Base-by-base conservation (phyloP, 1,284 basidiomycete species). In the Marasmius fiardii region DNA sequence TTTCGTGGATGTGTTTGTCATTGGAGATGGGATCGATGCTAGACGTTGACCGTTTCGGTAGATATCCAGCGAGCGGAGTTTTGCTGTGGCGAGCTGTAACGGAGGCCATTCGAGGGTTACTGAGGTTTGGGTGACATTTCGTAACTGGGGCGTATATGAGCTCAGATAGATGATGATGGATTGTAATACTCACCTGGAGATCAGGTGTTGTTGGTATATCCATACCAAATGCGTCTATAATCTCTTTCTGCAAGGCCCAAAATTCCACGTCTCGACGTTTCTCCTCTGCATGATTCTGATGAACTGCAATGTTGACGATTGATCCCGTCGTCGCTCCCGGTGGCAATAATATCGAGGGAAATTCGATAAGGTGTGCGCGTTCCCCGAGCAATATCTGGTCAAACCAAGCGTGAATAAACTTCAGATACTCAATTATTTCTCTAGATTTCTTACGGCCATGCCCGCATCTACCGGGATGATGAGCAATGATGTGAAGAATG, bases 301-400 rank as follows among this genome's bases (percentile, higher is more conserved):
- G 82, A 14, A 97, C 92, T 4, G 93, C 87, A 68, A 98, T 98
- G 67, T 94, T 96, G 63, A 98, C 92, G 63, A 98, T 97, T n/a
- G 93, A 96, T 8, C 95, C 95, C 0, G 94, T 85, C 3, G 90
- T 86, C 1, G 92, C 88, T 16, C 93, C 94, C 0, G 93, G 90
- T 2, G 94, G 95, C 11, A 98, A 77, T 1, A 98, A 81, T 24
- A 98, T 79, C 0, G 95, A 97, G 1, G 95, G 95, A 69, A 98
- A 98, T 71, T 98, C 95, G 66, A 98, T 95, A 34, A 96, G 79
- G 67, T 97, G 94, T 4, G 93, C 93, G 44, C 93, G 83, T 68
- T 95, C 92, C 6, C 93, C 93, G 4, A 96, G 82, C 8, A 96
- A 81, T 62, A 95, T 95, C 91, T 93, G 26, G 11, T 23, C 18